Conservation (phyloP, 2,329 filamentous ascomycete species). For the Didymella pinodella region DNA sequence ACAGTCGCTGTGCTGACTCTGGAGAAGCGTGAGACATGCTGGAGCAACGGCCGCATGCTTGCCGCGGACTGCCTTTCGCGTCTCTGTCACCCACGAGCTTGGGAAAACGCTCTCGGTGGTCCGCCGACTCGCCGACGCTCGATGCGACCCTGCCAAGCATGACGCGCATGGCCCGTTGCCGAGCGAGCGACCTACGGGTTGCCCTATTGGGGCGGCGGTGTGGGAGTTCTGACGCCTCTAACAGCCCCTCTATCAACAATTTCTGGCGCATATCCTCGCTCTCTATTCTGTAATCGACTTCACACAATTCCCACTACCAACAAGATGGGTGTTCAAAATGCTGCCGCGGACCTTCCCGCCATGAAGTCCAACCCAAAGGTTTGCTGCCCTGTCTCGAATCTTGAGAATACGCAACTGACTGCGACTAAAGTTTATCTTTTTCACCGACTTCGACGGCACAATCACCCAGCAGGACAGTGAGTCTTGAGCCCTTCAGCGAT, state of each 20-base stretch:
- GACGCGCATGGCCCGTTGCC: conserved; percentile 21
- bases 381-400: not conserved
- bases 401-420: conserved; percentile 27
- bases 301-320: conserved; percentile 3
- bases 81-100: conserved; percentile 32
- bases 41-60: conserved; percentile 53
- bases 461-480: conserved; percentile 78
- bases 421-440: conserved; percentile 80
- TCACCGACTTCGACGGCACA: conserved; percentile 98
- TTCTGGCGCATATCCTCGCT: conserved; percentile 4
- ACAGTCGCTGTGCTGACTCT: conserved; percentile 28
- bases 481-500: conserved; percentile 37
- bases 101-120: conserved; percentile 27
- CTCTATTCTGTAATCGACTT: conserved; percentile 7
- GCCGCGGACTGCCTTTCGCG: conserved; percentile 26
- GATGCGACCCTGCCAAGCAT: conserved; percentile 40
- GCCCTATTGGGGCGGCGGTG: conserved; percentile 10
- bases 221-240: conserved; percentile 1
- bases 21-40: conserved; percentile 50
- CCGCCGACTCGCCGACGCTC: conserved; percentile 25
- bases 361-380: conserved; percentile 68
- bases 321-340: conserved; percentile 48
- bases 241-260: conserved; percentile 20
- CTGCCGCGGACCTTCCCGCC: conserved; percentile 52
- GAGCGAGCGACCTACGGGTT: conserved; percentile 11